These are phyloP conservation scores for Penicillium parvum DNA, from an alignment of 495 filamentous ascomycete species.

Conservation along the genomic window DNA sequence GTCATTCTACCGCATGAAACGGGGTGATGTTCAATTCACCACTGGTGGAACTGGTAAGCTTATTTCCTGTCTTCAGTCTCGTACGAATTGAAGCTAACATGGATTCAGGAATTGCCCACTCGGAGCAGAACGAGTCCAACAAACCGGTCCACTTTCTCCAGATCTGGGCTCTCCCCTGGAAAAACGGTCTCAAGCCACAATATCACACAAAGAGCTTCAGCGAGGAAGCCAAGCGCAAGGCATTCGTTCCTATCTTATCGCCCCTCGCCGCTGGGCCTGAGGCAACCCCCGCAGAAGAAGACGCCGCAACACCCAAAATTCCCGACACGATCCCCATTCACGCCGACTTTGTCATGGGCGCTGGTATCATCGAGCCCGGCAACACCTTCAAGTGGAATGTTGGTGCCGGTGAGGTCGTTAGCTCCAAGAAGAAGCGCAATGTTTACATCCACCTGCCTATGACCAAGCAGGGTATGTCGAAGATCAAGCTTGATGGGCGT, in stretches of 20 bases:
- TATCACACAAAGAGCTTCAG: conserved; percentile 67
- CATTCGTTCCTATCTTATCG: conserved; percentile 65
- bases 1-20: conserved; percentile 64
- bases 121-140: conserved; percentile 64
- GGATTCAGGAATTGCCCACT: conserved; percentile 62
- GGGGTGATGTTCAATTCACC: conserved; percentile 80
- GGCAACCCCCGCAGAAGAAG: conserved; percentile 54
- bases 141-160: conserved; percentile 74
- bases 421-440: conserved; percentile 53
- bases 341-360: conserved; percentile 74
- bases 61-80: not conserved
- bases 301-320: conserved; percentile 51
- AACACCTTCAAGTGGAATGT: conserved; percentile 58
- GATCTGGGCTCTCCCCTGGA: conserved; percentile 76
- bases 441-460: conserved; percentile 74
- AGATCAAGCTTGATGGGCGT: conserved; percentile 56
- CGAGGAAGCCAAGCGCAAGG: conserved; percentile 63
- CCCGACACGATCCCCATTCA: conserved; percentile 69
- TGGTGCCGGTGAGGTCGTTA: conserved; percentile 43
- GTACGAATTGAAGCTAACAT: conserved; percentile 4
- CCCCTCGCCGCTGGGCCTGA: conserved; percentile 59
- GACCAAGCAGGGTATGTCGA: conserved; percentile 65
- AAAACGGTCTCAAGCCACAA: conserved; percentile 57
- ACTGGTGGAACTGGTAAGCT: conserved; percentile 62
- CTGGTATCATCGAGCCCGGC: conserved; percentile 55